These are phyloP conservation scores for Exutisphaerella laricina DNA, from an alignment of 2,329 filamentous ascomycete species.

Conservation along the genomic window DNA sequence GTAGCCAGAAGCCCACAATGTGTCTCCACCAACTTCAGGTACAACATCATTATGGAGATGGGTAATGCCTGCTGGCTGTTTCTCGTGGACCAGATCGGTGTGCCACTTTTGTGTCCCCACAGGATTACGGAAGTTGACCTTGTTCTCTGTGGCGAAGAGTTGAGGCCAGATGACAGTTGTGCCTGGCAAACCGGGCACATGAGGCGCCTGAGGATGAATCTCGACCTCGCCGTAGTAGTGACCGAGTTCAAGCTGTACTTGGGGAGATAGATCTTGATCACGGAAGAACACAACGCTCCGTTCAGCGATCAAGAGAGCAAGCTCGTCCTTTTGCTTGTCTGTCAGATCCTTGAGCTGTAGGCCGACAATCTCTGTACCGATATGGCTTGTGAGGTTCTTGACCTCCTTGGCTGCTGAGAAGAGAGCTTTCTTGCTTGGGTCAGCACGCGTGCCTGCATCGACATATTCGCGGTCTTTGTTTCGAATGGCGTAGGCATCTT, in stretches of 20 bases:
- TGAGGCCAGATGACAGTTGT: conserved; percentile 63
- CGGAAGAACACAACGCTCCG: conserved; percentile 62
- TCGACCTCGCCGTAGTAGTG: conserved; percentile 62
- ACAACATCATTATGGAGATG: conserved; percentile 44
- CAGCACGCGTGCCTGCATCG: conserved; percentile 59
- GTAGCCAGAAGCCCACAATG: conserved; percentile 67
- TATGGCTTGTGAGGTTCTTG: conserved; percentile 56
- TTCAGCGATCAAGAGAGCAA: conserved; percentile 58
- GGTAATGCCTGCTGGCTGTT: conserved; percentile 56
- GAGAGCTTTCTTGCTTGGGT: conserved; percentile 56
- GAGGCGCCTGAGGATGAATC: conserved; percentile 65
- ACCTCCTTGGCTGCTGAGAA: conserved; percentile 58
- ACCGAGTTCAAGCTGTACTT: conserved; percentile 59
- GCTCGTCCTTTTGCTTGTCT: conserved; percentile 54
- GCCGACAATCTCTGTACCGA: conserved; percentile 59
- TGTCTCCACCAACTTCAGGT: conserved; percentile 61
- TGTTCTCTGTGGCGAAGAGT: conserved; percentile 56
- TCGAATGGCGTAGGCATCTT: conserved; percentile 65
- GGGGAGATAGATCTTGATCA: conserved; percentile 56
- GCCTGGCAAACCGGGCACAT: conserved; percentile 62
- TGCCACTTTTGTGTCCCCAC: conserved; percentile 69
- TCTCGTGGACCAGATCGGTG: conserved; percentile 63
- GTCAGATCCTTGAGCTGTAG: conserved; percentile 59
- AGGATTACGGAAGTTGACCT: conserved; percentile 59
- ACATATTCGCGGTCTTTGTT: conserved; percentile 42